These are phyloP conservation scores for Fragaria ananassa DNA, from an alignment of 306 rosid species.

Conservation along the genomic window DNA sequence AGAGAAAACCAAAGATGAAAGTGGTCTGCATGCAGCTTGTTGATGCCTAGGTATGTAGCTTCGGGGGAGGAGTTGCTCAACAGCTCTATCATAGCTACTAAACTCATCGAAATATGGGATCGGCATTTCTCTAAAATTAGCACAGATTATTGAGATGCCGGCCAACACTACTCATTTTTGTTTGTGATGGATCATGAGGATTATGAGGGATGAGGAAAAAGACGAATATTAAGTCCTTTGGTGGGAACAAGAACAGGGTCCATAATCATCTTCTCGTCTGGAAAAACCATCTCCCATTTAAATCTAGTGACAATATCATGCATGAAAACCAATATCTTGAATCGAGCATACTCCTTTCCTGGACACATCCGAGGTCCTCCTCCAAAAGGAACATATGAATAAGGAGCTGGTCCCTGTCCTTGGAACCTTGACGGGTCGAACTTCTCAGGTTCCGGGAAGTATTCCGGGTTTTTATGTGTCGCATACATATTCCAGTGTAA, in stretches of 20 bases:
- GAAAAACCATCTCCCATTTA: background rate
- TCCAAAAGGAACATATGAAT: constrained; percentile 1
- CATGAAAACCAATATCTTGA: background rate
- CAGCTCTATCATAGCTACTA: no score
- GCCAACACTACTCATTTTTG: background rate
- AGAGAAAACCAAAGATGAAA: no score
- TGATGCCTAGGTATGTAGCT: no score
- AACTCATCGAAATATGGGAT: no score
- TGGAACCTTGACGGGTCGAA: background rate
- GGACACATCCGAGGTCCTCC: constrained; percentile 8
- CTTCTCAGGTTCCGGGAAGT: background rate
- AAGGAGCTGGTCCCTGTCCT: background rate
- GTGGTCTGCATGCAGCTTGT: no score
- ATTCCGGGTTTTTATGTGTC: background rate
- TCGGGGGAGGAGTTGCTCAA: no score
- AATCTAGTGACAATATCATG: background rate
- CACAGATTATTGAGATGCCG: background rate
- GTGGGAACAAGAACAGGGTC: background rate
- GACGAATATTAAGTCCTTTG: background rate
- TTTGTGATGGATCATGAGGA: background rate
- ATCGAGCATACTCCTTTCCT: background rate
- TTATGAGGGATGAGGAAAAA: background rate
- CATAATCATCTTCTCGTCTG: background rate
- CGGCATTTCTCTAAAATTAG: no score
- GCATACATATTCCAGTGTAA: background rate